Conservation (phyloP, 805 yeast genomes). For the Yarrowia alimentaria region DNA sequence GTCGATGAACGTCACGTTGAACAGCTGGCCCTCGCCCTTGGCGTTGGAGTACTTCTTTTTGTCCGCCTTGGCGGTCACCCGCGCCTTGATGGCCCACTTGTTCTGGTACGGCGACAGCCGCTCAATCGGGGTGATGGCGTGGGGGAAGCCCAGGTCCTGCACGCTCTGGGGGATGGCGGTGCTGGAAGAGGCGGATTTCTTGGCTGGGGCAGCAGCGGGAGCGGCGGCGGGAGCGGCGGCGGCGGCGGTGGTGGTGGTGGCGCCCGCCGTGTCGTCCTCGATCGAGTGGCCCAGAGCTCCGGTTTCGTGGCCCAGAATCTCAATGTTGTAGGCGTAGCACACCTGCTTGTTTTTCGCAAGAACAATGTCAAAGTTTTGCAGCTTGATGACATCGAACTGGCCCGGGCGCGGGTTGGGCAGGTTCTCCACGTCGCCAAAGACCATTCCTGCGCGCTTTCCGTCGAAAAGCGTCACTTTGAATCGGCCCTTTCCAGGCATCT, state of each 20-base stretch:
- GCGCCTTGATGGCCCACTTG: slow-evolving; percentile 88
- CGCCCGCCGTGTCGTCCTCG: not conserved
- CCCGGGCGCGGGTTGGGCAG: slow-evolving; percentile 9
- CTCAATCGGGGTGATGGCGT: slow-evolving; percentile 69
- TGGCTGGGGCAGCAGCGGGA: not conserved
- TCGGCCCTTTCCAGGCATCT: slow-evolving; percentile 10
- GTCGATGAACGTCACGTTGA: slow-evolving; percentile 83
- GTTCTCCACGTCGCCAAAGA: slow-evolving; percentile 15
- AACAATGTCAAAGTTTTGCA: slow-evolving; percentile 8
- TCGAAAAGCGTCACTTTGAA: slow-evolving; percentile 22
- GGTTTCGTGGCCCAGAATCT: slow-evolving; percentile 10
- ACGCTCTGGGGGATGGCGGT: slow-evolving; percentile 9
- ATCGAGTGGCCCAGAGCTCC: slow-evolving; percentile 14
- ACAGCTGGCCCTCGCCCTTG: slow-evolving; percentile 85
- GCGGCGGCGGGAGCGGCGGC: not conserved
- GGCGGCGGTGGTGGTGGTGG: not conserved
- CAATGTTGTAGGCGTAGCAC: slow-evolving; percentile 9
- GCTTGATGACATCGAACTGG: slow-evolving; percentile 10
- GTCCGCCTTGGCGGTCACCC: slow-evolving; percentile 85
- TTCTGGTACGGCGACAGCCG: slow-evolving; percentile 88
- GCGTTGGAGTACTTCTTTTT: slow-evolving; percentile 83
- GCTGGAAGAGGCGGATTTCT: slow-evolving; percentile 1
- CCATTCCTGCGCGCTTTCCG: slow-evolving; percentile 9
- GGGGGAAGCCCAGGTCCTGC: slow-evolving; percentile 27
- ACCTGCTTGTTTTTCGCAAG: slow-evolving; percentile 11